Conservation (phyloP, 2,329 filamentous ascomycete genomes). For the Verticillium klebahnii region DNA sequence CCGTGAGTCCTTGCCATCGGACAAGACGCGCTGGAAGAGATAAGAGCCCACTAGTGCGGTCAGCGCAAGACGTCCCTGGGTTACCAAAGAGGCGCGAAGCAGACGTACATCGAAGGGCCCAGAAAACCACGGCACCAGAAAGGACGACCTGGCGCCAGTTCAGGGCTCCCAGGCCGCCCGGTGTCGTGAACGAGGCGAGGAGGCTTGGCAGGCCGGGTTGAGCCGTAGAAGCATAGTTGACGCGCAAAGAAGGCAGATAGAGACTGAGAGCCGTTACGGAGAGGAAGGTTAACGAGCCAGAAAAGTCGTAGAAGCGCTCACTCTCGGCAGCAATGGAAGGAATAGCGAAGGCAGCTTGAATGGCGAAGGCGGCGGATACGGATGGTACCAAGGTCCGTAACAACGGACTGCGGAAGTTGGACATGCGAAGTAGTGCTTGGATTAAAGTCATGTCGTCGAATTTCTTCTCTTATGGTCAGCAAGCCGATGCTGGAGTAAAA, state of each 20-base stretch:
- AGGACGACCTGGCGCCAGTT: constrained; percentile 55
- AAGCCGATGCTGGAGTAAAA: no score
- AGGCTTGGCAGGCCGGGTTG: constrained; percentile 42
- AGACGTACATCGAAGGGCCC: constrained; percentile 54
- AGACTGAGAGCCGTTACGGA: constrained; percentile 59
- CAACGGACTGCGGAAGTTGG: constrained; percentile 58
- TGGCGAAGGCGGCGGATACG: constrained; percentile 56
- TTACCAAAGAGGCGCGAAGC: neutral
- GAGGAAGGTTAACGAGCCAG: constrained; percentile 62
- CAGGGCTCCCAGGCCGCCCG: constrained; percentile 34
- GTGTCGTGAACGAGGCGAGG: constrained; percentile 35
- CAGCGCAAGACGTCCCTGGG: neutral
- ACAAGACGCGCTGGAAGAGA: constrained; percentile 57
- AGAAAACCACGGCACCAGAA: constrained; percentile 40
- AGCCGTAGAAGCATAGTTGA: constrained; percentile 40
- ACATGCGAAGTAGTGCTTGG: constrained; percentile 49
- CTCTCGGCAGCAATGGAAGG: constrained; percentile 57
- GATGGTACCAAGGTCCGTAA: constrained; percentile 58
- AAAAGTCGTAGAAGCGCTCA: constrained; percentile 66
- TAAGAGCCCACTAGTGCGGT: constrained; percentile 52
- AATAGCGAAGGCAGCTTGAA: constrained; percentile 58
- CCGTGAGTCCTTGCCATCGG: constrained; percentile 52
- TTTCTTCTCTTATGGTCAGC: neutral
- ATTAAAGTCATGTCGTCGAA: constrained; percentile 27
- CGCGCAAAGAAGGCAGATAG: constrained; percentile 55